Evolutionary conservation across 176 grass and related monocot genomes (phyloP).

Genomic region (Carex kokanica): DNA sequence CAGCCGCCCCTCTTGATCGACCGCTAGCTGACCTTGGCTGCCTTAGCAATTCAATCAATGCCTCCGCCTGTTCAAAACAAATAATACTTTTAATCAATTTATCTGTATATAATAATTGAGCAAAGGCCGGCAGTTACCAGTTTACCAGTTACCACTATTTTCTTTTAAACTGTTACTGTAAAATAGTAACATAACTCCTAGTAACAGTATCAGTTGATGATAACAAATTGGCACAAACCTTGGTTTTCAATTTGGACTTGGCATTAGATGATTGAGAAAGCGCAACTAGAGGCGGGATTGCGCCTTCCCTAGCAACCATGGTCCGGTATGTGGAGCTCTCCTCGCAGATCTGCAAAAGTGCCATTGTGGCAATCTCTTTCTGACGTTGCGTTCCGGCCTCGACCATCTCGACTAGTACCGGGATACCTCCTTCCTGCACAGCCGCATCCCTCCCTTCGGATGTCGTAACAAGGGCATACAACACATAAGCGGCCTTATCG

Average conservation of each 20-base stretch:
- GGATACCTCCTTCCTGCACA: constrained; percentile 66
- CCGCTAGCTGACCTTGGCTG: constrained; percentile 52
- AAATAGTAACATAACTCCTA: background rate
- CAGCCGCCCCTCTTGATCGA: constrained; percentile 35
- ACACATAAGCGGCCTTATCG: constrained; percentile 88
- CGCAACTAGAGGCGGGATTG: constrained; percentile 85
- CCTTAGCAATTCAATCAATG: constrained; percentile 67
- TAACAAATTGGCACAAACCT: constrained; percentile 34
- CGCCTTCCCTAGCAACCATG: constrained; percentile 88
- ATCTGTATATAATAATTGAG: background rate
- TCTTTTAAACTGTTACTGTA: background rate
- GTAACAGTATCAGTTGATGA: background rate
- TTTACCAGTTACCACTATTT: background rate
- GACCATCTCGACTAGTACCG: constrained; percentile 92
- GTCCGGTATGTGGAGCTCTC: constrained; percentile 52
- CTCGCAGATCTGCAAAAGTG: constrained; percentile 88
- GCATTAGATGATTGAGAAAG: constrained; percentile 67
- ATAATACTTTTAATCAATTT: background rate
- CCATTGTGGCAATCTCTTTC: constrained; percentile 71
- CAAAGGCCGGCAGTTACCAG: background rate
- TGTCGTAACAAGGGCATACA: constrained; percentile 41
- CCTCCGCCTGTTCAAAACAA: constrained; percentile 49
- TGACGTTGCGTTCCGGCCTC: constrained; percentile 57
- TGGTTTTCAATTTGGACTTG: constrained; percentile 56
- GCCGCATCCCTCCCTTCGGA: constrained; percentile 49